These are phyloP conservation scores for Conringia planisiliqua DNA, from an alignment of 345 rosid species.

Conservation along the genomic window DNA sequence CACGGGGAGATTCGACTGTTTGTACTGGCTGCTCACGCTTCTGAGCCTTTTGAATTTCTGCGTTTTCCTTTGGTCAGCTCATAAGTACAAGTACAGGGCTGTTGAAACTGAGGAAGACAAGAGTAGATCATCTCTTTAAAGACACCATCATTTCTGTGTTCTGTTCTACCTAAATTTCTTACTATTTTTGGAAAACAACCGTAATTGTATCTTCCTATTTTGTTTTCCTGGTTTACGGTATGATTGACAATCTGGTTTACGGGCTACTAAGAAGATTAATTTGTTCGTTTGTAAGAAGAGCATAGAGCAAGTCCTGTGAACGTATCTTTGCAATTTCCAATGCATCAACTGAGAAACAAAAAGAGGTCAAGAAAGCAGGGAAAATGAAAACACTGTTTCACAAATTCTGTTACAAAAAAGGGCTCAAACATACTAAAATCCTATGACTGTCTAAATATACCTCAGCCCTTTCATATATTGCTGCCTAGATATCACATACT, in stretches of 20 bases:
- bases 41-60: slow-evolving; percentile 65
- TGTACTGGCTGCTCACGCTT: slow-evolving; percentile 72
- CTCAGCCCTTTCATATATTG: slow-evolving; percentile 87
- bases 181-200: background rate
- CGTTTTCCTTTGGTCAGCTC: slow-evolving; percentile 61
- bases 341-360: slow-evolving; percentile 9
- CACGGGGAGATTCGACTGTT: slow-evolving; percentile 68
- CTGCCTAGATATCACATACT: slow-evolving; percentile 89
- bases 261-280: too few relatives aligned
- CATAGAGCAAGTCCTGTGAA: background rate
- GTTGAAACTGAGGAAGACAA: slow-evolving; percentile 32
- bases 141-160: background rate
- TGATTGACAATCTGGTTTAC: background rate
- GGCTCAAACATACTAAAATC: slow-evolving; percentile 4
- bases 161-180: background rate
- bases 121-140: slow-evolving; percentile 11
- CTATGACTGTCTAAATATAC: slow-evolving; percentile 61
- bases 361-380: background rate
- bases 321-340: slow-evolving; percentile 20
- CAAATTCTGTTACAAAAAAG: slow-evolving; percentile 21
- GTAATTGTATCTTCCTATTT: slow-evolving; percentile 5
- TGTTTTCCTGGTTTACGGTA: background rate
- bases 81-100: slow-evolving; percentile 59
- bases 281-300: background rate
- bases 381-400: slow-evolving; percentile 15